Percentiles rank a stretch among this genome's conserved stretches.
Conservation (phyloP, 164 flowering plant genomes). For the Santalum album region DNA sequence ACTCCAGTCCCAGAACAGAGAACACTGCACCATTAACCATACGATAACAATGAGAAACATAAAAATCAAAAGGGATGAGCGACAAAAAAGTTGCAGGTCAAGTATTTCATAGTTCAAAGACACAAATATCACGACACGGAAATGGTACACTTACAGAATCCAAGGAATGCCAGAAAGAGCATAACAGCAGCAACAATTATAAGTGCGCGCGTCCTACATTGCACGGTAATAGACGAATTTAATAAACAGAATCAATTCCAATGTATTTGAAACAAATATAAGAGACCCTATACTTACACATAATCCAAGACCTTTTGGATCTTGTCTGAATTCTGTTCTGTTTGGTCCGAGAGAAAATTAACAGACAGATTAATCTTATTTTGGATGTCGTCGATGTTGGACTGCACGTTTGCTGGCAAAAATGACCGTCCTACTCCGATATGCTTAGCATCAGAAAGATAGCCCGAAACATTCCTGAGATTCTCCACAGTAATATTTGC, state of each 20-base stretch:
- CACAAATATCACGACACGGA: too few relatives aligned
- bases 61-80: not conserved
- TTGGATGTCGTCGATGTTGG: slow-evolving; percentile 38
- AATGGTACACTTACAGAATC: slow-evolving; percentile 56
- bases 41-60: slow-evolving; percentile 4
- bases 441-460: slow-evolving; percentile 63
- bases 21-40: slow-evolving; percentile 44
- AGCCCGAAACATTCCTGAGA: slow-evolving; percentile 56
- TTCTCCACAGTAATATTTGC: slow-evolving; percentile 52
- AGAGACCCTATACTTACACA: slow-evolving; percentile 36
- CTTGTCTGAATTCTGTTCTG: slow-evolving; percentile 37
- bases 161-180: slow-evolving; percentile 73
- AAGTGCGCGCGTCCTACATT: slow-evolving; percentile 59
- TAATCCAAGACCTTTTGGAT: slow-evolving; percentile 43
- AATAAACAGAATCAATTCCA: slow-evolving; percentile 4
- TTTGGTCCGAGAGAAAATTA: slow-evolving; percentile 25
- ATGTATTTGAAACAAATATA: not conserved
- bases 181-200: slow-evolving; percentile 69
- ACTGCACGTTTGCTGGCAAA: slow-evolving; percentile 42
- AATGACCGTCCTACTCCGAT: slow-evolving; percentile 34
- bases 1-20: slow-evolving; percentile 64
- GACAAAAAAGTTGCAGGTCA: too few relatives aligned
- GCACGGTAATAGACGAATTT: slow-evolving; percentile 8
- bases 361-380: slow-evolving; percentile 59
- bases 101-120: too few relatives aligned